Base-by-base conservation (phyloP, 1,284 basidiomycete genomes). In the Retiboletus flavoniger region DNA sequence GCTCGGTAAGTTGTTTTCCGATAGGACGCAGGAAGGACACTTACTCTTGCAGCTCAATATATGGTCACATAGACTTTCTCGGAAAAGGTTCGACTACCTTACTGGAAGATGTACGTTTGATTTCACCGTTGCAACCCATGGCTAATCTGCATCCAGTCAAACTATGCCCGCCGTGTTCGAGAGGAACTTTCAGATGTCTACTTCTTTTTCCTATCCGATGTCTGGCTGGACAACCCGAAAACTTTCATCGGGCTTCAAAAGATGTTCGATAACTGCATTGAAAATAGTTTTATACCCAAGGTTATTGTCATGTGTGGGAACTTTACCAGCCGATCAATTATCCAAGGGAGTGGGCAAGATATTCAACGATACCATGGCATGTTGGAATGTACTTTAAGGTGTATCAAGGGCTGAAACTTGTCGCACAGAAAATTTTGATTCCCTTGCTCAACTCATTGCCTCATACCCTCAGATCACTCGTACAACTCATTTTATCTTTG, bases 271-370 rank as follows among this genome's bases (percentile, higher is more conserved):
- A 93, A 93, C 47, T 99, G 96, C 69, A 84, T 95, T 36, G 91
- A 93, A 60, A 91, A 89, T 50, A 87, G 82, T 60, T 92, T 88
- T 72, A 87, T 90, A 59, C 96, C 88, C 7, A 93, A 84, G 64
- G 79, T 94, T 7, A 91, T 98, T 59, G 83, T 98, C 17, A 76
- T 99, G 31, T 99, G 97, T 63, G 97, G 97, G 4, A 96, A 97
- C 73, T 99, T 99, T 70, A 90, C 89, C 3, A 91, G 87, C 60
- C 81, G 82, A 58, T 89, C 91, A 1, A 88, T 95, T 56, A 76
- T 82, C 13, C 86, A 88, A 71, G 90, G 91, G 3, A 90, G 84
- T 54, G 84, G 83, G 31, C 82, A 87, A 38, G 91, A 92, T 60
- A 77, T 95, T 34, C 84, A 89, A 60, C 76, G 80, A 63, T 98